Conservation (phyloP, 129 eudicot species). For the Chrysanthemum seticuspe region DNA sequence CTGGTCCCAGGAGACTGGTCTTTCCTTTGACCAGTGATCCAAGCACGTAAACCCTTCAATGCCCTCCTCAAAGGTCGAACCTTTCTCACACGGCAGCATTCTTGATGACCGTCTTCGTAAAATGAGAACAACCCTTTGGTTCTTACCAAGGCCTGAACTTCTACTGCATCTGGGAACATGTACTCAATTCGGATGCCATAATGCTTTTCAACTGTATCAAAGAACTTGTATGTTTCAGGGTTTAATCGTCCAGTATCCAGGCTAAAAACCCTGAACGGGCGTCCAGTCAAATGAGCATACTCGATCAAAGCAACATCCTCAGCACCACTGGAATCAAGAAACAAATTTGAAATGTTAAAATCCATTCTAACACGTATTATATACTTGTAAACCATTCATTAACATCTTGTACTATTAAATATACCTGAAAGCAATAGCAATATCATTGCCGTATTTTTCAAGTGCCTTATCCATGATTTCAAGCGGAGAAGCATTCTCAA, state of each 20-base stretch:
- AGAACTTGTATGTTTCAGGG: constrained; percentile 82
- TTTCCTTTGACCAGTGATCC: constrained; percentile 98
- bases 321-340: constrained; percentile 74
- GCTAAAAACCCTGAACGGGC: constrained; percentile 92
- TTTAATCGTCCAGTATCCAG: constrained; percentile 90
- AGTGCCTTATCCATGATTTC: constrained; percentile 94
- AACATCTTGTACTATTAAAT: neutral
- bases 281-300: constrained; percentile 90
- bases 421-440: constrained; percentile 99
- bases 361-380: neutral
- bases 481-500: constrained; percentile 83
- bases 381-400: neutral
- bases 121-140: constrained; percentile 87
- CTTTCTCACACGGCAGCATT: constrained; percentile 96
- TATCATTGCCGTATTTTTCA: constrained; percentile 77
- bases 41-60: constrained; percentile 87
- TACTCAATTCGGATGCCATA: constrained; percentile 82
- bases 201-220: constrained; percentile 79
- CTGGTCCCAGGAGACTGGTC: constrained; percentile 99
- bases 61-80: constrained; percentile 93
- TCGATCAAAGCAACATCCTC: constrained; percentile 98
- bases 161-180: constrained; percentile 96
- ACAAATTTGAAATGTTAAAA: constrained; percentile 1
- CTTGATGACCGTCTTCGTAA: constrained; percentile 97
- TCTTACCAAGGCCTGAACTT: constrained; percentile 88